Evolutionary conservation across 192 early-diverging fungal species (phyloP).

Genomic region (Pilaira anomala): DNA sequence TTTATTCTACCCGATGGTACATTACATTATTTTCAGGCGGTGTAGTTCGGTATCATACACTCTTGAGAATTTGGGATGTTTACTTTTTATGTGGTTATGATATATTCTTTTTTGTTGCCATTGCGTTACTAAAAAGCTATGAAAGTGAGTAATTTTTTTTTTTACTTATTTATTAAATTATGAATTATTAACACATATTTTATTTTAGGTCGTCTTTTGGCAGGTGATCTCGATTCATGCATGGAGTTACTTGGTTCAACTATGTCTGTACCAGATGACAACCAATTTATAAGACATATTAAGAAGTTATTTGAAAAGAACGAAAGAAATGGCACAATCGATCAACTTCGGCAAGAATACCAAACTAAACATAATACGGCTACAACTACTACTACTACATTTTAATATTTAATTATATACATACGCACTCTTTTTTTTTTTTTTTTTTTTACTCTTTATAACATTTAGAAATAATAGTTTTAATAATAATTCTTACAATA

Average conservation of each 20-base stretch:
- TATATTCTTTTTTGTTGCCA: constrained; percentile 48
- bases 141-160: constrained; percentile 39
- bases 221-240: constrained; percentile 44
- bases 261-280: constrained; percentile 48
- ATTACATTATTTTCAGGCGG: constrained; percentile 56
- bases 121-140: constrained; percentile 44
- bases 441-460: no score
- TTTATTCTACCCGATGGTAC: constrained; percentile 59
- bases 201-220: constrained; percentile 35
- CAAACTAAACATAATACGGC: no score
- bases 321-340: neutral
- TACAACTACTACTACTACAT: no score
- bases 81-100: constrained; percentile 52
- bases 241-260: constrained; percentile 48
- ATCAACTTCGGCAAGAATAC: no score
- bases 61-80: constrained; percentile 56
- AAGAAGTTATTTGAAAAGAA: constrained; percentile 34
- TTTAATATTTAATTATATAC: no score
- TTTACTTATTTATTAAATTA: neutral
- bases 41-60: constrained; percentile 47
- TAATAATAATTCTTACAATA: no score
- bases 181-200: neutral
- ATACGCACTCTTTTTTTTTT: no score
- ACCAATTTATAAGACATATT: constrained; percentile 39
- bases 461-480: no score